These are phyloP conservation scores for Helianthus annuus DNA, from an alignment of 129 eudicot genomes.

Conservation along the genomic window DNA sequence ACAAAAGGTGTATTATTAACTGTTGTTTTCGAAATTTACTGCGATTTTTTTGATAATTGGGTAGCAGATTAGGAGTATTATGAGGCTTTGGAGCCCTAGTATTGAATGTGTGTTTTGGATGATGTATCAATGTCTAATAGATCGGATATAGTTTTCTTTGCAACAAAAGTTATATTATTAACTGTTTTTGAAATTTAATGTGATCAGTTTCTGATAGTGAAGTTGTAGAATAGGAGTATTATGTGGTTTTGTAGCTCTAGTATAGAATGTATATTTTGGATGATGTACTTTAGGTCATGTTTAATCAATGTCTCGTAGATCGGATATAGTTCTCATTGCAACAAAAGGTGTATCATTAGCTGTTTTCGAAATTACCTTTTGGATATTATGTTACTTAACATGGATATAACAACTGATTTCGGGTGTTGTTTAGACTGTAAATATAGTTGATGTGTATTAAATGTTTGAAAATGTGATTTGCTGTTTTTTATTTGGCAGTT, in stretches of 20 bases:
- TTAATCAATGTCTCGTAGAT: no score
- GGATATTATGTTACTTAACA: not conserved
- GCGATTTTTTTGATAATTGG: not conserved
- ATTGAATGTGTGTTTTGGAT: conserved; percentile 9
- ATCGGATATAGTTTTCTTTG: no score
- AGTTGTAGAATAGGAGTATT: no score
- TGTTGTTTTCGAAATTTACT: no score
- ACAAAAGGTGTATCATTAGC: no score
- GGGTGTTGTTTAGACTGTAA: not conserved
- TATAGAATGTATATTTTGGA: conserved; percentile 5
- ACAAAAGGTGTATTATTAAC: no score
- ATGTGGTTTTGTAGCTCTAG: not conserved
- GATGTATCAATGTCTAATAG: not conserved
- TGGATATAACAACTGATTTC: not conserved
- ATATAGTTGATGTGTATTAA: not conserved
- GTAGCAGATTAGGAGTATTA: no score
- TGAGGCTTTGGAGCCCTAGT: not conserved
- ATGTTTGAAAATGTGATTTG: not conserved
- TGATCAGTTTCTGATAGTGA: not conserved
- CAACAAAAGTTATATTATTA: no score
- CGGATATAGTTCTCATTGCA: no score
- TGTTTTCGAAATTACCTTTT: conserved; percentile 1
- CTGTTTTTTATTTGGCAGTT: conserved; percentile 52
- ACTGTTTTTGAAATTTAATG: not conserved
- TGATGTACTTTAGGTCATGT: not conserved